phyloP scores from a whole-genome alignment of 495 filamentous ascomycete genomes.

The Lentithecium fluviatile region DNA sequence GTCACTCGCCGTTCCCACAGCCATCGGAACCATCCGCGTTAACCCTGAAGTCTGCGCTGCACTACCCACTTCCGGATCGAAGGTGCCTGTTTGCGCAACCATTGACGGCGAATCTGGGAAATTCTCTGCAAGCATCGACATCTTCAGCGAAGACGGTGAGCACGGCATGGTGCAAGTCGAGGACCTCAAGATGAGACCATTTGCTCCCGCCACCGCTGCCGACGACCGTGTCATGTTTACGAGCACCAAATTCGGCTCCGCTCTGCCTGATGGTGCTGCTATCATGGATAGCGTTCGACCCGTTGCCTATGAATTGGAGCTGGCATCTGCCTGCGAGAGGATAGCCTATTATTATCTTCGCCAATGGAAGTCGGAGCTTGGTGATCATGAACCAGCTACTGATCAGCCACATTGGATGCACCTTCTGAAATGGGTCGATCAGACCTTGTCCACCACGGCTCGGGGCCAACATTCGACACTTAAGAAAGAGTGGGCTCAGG shows the following conservation, averaged over 20 bases:
- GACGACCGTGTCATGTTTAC: constrained; percentile 12
- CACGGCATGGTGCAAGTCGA: constrained; percentile 5
- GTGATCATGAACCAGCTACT: too few species aligned
- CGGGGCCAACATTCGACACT: too few species aligned
- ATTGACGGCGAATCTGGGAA: too few species aligned
- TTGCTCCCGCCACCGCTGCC: constrained; percentile 1
- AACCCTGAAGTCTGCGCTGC: too few species aligned
- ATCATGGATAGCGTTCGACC: not conserved
- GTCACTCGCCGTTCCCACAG: too few species aligned
- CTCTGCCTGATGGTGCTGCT: not conserved
- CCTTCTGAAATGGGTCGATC: too few species aligned
- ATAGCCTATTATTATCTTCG: not conserved
- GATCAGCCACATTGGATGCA: too few species aligned
- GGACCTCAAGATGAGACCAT: not conserved
- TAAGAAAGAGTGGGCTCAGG: too few species aligned
- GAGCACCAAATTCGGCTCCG: not conserved
- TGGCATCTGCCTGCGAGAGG: not conserved
- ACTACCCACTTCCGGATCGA: not conserved
- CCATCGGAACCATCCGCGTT: too few species aligned
- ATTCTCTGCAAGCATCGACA: constrained; percentile 4
- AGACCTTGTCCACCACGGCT: too few species aligned
- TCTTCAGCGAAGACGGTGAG: not conserved
- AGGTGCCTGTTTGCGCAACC: not conserved
- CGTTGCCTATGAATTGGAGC: not conserved
- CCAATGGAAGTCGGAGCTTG: too few species aligned